These are phyloP conservation scores for Paxillus involutus DNA, from an alignment of 768 basidiomycete genomes.

Conservation along the genomic window DNA sequence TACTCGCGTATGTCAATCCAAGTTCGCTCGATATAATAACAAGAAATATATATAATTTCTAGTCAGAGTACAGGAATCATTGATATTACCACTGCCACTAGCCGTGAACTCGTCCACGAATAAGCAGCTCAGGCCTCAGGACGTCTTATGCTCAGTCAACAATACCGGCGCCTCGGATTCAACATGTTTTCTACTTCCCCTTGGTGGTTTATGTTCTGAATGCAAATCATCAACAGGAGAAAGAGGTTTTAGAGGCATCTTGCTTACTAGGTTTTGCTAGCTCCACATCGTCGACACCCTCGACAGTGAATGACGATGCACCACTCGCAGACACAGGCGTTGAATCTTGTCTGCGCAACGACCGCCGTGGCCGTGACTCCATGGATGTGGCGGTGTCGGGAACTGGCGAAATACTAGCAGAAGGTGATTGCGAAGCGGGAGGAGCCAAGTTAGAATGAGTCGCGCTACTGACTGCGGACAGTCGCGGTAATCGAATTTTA, in stretches of 20 bases:
- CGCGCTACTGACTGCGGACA: conserved; percentile 28
- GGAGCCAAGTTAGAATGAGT: conserved; percentile 20
- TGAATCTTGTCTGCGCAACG: conserved; percentile 27
- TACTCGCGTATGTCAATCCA: too few species aligned
- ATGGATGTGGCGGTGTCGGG: conserved; percentile 17
- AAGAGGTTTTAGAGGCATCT: background rate
- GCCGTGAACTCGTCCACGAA: background rate
- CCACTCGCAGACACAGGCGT: conserved; percentile 31
- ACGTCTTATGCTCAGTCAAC: background rate
- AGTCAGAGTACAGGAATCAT: conserved; percentile 18
- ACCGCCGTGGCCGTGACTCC: conserved; percentile 30
- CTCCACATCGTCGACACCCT: conserved; percentile 27
- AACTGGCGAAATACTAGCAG: conserved; percentile 18
- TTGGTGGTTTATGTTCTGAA: conserved; percentile 22
- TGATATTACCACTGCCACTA: conserved; percentile 5
- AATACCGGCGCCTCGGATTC: conserved; percentile 9
- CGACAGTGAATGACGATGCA: conserved; percentile 30
- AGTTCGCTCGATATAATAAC: conserved; percentile 16
- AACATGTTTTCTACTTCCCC: conserved; percentile 22
- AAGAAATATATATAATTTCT: conserved; percentile 24
- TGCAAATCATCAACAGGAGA: background rate
- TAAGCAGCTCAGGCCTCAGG: background rate
- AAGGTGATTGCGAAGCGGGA: conserved; percentile 22
- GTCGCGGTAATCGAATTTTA: conserved; percentile 33
- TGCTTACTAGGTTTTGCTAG: conserved; percentile 28